Conservation (phyloP, 306 rosid genomes). For the Cucumis sativus region DNA sequence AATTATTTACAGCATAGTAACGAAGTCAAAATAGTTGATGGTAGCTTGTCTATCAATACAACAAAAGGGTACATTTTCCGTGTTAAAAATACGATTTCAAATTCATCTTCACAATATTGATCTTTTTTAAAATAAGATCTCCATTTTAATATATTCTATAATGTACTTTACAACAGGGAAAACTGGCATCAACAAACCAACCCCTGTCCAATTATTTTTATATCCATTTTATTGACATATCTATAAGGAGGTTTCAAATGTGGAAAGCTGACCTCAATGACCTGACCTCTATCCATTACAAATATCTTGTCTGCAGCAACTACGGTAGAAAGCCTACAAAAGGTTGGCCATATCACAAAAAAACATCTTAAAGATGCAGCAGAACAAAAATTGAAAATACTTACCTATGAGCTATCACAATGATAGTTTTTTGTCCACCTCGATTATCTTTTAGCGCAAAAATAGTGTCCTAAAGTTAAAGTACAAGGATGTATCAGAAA, state of each 20-base stretch:
- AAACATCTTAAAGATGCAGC: neutral
- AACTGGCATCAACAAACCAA: neutral
- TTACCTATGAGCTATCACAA: slow-evolving; percentile 34
- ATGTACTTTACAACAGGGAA: neutral
- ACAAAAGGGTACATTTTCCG: neutral
- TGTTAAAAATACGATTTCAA: neutral
- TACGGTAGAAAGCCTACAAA: slow-evolving; percentile 30
- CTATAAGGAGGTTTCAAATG: neutral
- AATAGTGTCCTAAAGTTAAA: slow-evolving; percentile 20
- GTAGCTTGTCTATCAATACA: neutral
- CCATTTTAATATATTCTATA: neutral
- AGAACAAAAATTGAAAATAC: neutral
- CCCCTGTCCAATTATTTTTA: neutral
- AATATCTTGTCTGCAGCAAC: slow-evolving; percentile 32
- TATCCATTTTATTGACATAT: neutral
- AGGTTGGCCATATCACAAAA: neutral
- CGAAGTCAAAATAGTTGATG: neutral
- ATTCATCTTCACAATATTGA: neutral
- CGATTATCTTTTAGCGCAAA: slow-evolving; percentile 13
- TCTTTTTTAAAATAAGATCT: neutral
- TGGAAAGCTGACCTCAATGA: slow-evolving; percentile 23
- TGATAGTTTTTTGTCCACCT: slow-evolving; percentile 22
- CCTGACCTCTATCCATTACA: slow-evolving; percentile 32
- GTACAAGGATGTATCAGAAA: neutral
- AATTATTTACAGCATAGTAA: neutral